Evolutionary conservation across 2,329 filamentous ascomycete genomes (phyloP).

Genomic region (Cladorrhinum sp.): DNA sequence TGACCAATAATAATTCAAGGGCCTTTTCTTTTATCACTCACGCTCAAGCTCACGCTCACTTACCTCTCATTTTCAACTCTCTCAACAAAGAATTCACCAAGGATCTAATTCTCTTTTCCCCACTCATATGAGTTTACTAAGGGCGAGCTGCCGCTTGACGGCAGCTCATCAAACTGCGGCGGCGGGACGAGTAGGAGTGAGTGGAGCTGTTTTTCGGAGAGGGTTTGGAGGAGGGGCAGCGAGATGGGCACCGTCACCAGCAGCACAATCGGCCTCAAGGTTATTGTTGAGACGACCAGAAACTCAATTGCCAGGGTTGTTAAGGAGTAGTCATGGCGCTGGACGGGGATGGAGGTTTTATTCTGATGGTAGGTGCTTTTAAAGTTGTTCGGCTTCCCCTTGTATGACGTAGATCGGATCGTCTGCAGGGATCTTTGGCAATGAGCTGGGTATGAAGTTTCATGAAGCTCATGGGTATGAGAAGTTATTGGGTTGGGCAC

Average conservation of each 20-base stretch:
- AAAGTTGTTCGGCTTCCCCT: neutral
- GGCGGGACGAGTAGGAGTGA: neutral
- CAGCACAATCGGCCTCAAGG: neutral
- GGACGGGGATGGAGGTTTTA: slow-evolving; percentile 5
- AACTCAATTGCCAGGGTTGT: neutral
- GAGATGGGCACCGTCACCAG: neutral
- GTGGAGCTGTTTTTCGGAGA: neutral
- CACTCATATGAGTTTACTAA: slow-evolving; percentile 4
- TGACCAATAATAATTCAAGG: neutral
- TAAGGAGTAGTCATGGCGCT: neutral
- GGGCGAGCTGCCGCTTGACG: slow-evolving; percentile 1
- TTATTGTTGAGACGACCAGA: neutral
- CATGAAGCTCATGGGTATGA: neutral
- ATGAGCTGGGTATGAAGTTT: neutral
- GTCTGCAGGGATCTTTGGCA: neutral
- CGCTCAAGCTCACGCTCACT: neutral
- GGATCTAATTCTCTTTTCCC: neutral
- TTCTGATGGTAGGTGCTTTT: slow-evolving; percentile 4
- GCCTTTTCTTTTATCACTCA: neutral
- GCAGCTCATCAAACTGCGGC: neutral
- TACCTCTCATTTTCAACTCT: neutral
- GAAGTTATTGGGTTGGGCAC: no score
- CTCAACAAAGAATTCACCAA: no score
- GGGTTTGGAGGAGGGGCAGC: neutral
- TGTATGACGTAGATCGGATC: neutral